Base-by-base conservation (phyloP, 352 stramenopile genomes). In the Globisporangium spiculum region DNA sequence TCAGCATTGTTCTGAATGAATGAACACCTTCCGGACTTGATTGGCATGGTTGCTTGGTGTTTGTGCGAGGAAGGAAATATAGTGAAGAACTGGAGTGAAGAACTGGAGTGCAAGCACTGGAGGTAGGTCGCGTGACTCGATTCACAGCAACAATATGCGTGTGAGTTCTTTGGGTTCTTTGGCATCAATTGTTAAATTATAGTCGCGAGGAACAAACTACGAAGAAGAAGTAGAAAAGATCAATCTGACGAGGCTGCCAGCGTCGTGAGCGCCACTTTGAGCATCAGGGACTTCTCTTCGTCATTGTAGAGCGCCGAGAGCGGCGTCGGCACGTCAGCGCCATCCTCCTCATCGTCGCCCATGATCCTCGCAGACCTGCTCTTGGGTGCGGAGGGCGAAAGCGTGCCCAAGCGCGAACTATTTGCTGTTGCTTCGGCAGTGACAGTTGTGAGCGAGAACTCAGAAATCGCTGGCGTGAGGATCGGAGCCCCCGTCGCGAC, bases 231-330 rank as follows among this genome's bases (percentile, higher is more conserved):
- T 1, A 52, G 44, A 22, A 20, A 2, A 22, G 6, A 12, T 22
- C 44, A 52, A 12, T 52, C 44, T 12, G 44, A 69, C 38, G 27
- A 32, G 4, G 66, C 27, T 22, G 55, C 18, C 10, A 32, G 30
- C 16, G 36, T 18, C 24, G 67, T 34, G 14, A 22, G 62, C 10
- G 64, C 75, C 14, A 88, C 77, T n/a, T 79, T 73, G 4, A 78
- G 82, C 71, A 93, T 91, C 61, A 92, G 64, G 1, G 55, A 59
- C 38, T 84, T 86, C 50, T 93, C 86, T 70, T 93, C 86, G 41
- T 89, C 79, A 32, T 90, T 89, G 68, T 92, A 93, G 4, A 93
- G 71, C 8, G 83, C 86, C 6, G 84, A 77, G 18, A 93, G 66
- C 16, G 86, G 86, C 34, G 83, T 89, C 16, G 80, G 71, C 1